These are phyloP conservation scores for Salix udensis DNA, from an alignment of 345 rosid species.

Conservation along the genomic window DNA sequence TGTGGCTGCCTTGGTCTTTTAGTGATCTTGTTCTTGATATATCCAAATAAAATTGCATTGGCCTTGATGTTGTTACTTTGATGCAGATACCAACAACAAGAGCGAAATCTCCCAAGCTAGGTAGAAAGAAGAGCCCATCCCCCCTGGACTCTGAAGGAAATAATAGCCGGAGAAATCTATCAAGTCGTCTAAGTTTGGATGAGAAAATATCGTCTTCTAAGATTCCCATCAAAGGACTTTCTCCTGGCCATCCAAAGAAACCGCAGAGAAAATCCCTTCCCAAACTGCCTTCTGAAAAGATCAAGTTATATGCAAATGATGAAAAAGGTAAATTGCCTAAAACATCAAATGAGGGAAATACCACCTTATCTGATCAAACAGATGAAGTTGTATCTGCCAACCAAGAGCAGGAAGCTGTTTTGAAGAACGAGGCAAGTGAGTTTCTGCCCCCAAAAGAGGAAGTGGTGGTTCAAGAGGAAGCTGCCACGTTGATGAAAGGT, in stretches of 20 bases:
- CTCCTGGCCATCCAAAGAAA: constrained; percentile 53
- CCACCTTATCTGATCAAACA: constrained; percentile 4
- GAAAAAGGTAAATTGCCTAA: constrained; percentile 16
- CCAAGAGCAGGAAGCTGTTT: constrained; percentile 30
- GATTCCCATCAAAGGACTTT: constrained; percentile 41
- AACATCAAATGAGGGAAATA: constrained; percentile 20
- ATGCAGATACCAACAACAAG: constrained; percentile 86
- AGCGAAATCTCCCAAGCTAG: constrained; percentile 96
- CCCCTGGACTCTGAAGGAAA: constrained; percentile 50
- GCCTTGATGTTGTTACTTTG: not conserved
- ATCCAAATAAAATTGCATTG: not conserved
- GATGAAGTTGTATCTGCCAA: constrained; percentile 12
- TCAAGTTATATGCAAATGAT: constrained; percentile 29
- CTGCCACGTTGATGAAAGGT: constrained; percentile 33
- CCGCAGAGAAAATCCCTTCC: constrained; percentile 79
- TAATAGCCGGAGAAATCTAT: constrained; percentile 25
- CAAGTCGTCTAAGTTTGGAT: constrained; percentile 67
- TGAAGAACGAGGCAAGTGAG: constrained; percentile 30
- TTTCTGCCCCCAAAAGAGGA: constrained; percentile 23
- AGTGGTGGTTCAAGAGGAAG: constrained; percentile 34
- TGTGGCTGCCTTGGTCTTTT: not conserved
- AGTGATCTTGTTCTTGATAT: not conserved
- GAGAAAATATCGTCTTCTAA: constrained; percentile 42
- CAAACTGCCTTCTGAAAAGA: constrained; percentile 84
- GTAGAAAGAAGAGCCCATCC: constrained; percentile 61